Evolutionary conservation across 306 rosid species (phyloP).

Genomic region (Trifolium subterraneum): DNA sequence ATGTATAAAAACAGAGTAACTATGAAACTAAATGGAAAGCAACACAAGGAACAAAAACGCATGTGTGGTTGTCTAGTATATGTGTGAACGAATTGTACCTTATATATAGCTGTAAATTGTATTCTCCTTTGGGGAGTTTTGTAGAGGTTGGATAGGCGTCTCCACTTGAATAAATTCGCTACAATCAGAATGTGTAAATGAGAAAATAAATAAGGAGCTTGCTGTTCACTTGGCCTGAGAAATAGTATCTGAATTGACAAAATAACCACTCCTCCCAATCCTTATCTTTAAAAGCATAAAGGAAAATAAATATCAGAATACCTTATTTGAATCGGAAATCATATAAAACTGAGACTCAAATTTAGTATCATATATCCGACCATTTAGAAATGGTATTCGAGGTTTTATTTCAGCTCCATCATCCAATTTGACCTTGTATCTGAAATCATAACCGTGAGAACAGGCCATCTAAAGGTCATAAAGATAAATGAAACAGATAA

Average conservation of each 20-base stretch:
- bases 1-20: constrained; percentile 31
- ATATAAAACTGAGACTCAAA: constrained; percentile 97
- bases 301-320: constrained; percentile 44
- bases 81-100: constrained; percentile 57
- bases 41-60: constrained; percentile 34
- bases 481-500: constrained; percentile 41
- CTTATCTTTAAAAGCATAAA: constrained; percentile 31
- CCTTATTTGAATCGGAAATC: constrained; percentile 91
- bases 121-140: constrained; percentile 94
- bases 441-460: constrained; percentile 52
- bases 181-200: constrained; percentile 41
- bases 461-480: constrained; percentile 26
- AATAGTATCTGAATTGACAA: constrained; percentile 34
- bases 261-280: constrained; percentile 17
- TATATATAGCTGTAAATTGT: constrained; percentile 72
- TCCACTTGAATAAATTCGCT: constrained; percentile 86
- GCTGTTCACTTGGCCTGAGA: constrained; percentile 17
- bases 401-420: constrained; percentile 93
- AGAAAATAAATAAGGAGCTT: constrained; percentile 26
- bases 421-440: constrained; percentile 93
- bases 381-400: constrained; percentile 78
- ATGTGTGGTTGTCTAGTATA: constrained; percentile 38
- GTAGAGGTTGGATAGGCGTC: constrained; percentile 75
- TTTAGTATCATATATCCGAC: constrained; percentile 83
- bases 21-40: constrained; percentile 24